Evolutionary conservation across 768 basidiomycete species (phyloP), one percentile per base, ranked within the genome.

Genomic region (Phylloporus arenicola): DNA sequence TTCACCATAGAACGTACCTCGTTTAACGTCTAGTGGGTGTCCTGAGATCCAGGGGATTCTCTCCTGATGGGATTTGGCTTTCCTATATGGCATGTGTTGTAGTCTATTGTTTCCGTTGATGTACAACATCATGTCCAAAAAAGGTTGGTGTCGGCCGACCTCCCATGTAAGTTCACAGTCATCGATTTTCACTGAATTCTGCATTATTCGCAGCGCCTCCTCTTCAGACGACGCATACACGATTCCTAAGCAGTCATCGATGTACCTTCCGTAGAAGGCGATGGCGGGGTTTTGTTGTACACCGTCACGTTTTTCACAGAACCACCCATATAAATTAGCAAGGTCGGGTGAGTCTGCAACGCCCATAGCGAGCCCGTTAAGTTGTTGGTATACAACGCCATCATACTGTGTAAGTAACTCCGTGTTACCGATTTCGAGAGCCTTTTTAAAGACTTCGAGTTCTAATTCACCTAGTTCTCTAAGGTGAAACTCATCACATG

Each of bases 261-360:
- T 50, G 19, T 52, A 52, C 6, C 51, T 1, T 1, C 51, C 51
- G 3, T 55, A 55, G 13, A 45, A 55, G 22, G 39, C 8, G n/a
- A 55, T 46, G 13, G 3, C 1, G 5, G 4, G 37, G 22, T 45
- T 1, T 6, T 27, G 0, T 4, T 13, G n/a, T 4, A 48, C 22
- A 1, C 22, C 11, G 1, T 34, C 25, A 0, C 20, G n/a, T 1
- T 13, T 25, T 41, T 52, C 55, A 16, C 20, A 52, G 6, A 0
- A 44, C 33, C 25, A 44, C 1, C 48, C 45, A 3, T 56, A 56
- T 2, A 56, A 34, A 27, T 56, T 56, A 3, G 55, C 55, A 20
- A 56, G 55, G 13, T 56, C 55, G 0, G 55, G 55, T 6, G 43
- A 45, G 11, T 53, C 55, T 3, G 55, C 55, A 4, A 56, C 52